Evolutionary conservation across 768 basidiomycete genomes (phyloP).

Genomic region (Clathrus columnatus): DNA sequence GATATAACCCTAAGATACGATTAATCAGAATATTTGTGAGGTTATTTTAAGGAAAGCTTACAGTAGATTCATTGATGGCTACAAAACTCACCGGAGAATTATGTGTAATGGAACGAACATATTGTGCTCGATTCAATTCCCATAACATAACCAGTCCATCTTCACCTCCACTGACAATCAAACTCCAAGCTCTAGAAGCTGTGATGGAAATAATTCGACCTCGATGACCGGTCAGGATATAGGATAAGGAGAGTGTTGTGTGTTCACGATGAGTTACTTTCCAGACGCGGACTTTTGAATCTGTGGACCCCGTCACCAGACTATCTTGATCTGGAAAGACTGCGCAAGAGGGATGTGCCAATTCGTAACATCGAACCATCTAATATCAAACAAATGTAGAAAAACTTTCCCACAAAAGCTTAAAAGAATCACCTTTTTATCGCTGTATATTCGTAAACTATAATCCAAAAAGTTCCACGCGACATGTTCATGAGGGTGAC

Average conservation of each 20-base stretch:
- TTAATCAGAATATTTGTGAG: not conserved
- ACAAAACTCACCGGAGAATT: slow-evolving; percentile 52
- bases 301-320: slow-evolving; percentile 72
- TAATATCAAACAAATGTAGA: slow-evolving; percentile 21
- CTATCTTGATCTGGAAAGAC: slow-evolving; percentile 65
- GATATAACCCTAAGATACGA: slow-evolving; percentile 61
- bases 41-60: slow-evolving; percentile 32
- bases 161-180: slow-evolving; percentile 73
- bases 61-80: slow-evolving; percentile 80
- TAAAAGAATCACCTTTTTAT: slow-evolving; percentile 41
- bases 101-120: slow-evolving; percentile 76
- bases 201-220: slow-evolving; percentile 58
- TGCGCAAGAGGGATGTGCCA: slow-evolving; percentile 62
- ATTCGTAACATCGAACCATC: slow-evolving; percentile 73
- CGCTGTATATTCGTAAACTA: slow-evolving; percentile 49
- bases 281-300: slow-evolving; percentile 83
- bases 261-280: slow-evolving; percentile 38
- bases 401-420: not conserved
- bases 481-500: slow-evolving; percentile 56
- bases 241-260: slow-evolving; percentile 17
- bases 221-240: slow-evolving; percentile 46
- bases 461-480: slow-evolving; percentile 47
- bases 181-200: slow-evolving; percentile 74
- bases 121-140: slow-evolving; percentile 81
- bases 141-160: slow-evolving; percentile 84